Evolutionary conservation across 352 stramenopile species (phyloP).

Genomic region (Globisporangium middletonii): DNA sequence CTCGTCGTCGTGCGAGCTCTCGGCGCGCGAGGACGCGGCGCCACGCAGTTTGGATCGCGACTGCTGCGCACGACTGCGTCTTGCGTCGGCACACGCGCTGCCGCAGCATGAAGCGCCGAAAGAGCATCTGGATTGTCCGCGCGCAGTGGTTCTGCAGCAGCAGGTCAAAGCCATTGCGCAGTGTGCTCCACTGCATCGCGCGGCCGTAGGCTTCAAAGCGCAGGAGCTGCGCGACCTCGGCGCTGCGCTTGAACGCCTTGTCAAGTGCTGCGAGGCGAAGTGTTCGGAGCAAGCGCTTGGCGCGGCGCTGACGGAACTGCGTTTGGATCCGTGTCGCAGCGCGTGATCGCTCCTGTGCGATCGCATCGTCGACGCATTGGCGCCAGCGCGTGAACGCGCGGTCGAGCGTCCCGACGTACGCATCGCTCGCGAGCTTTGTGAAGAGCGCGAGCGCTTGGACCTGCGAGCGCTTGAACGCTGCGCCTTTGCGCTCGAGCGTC

Average conservation of each 20-base stretch:
- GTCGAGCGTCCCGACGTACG: constrained; percentile 40
- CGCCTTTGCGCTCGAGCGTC: constrained; percentile 18
- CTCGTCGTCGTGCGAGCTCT: constrained; percentile 14
- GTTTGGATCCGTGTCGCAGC: constrained; percentile 45
- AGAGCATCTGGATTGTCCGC: constrained; percentile 41
- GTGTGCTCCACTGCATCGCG: constrained; percentile 45
- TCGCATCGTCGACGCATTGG: background rate
- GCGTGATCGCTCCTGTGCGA: background rate
- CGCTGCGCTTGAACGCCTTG: constrained; percentile 27
- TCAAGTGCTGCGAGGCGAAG: constrained; percentile 39
- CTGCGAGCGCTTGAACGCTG: constrained; percentile 25
- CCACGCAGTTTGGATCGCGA: constrained; percentile 32
- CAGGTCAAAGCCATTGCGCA: constrained; percentile 53
- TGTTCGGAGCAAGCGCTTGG: constrained; percentile 20
- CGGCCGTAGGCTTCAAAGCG: constrained; percentile 50
- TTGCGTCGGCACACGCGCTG: constrained; percentile 22
- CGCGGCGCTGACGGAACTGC: constrained; percentile 29
- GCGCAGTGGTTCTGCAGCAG: constrained; percentile 41
- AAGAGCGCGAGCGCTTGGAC: constrained; percentile 39
- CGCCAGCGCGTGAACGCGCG: constrained; percentile 33
- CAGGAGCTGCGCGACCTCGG: constrained; percentile 43
- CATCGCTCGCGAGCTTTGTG: constrained; percentile 46
- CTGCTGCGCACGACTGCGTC: constrained; percentile 16
- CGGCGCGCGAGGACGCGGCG: constrained; percentile 18
- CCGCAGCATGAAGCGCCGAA: constrained; percentile 28